Conservation (phyloP, 306 rosid genomes). For the Prinsepia uniflora region DNA sequence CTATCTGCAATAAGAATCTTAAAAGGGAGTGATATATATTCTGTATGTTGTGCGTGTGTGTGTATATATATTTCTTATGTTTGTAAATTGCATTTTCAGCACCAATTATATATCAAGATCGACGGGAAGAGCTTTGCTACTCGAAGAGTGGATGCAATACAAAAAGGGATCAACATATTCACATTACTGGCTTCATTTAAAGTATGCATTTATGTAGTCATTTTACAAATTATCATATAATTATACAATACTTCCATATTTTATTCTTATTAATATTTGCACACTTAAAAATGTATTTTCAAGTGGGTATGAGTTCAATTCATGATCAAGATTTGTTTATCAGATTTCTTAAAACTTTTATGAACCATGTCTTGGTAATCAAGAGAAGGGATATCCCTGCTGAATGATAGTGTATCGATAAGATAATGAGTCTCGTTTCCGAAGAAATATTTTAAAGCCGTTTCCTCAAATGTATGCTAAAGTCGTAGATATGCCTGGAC, state of each 20-base stretch:
- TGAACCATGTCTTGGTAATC: background rate
- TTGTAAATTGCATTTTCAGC: constrained; percentile 45
- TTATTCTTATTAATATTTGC: background rate
- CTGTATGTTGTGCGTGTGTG: background rate
- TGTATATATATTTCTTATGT: background rate
- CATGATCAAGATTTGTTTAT: background rate
- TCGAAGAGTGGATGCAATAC: constrained; percentile 89
- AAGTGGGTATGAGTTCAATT: background rate
- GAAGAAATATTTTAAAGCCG: constrained; percentile 2
- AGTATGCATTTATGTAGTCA: constrained; percentile 39
- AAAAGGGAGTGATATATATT: background rate
- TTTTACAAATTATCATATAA: constrained; percentile 9
- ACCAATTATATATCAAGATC: constrained; percentile 80
- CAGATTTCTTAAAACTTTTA: background rate
- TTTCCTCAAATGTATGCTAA: background rate
- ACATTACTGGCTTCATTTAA: constrained; percentile 86
- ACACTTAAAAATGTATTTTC: background rate
- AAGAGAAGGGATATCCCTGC: background rate
- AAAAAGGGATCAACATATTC: constrained; percentile 77
- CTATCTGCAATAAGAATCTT: constrained; percentile 9
- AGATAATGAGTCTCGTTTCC: background rate
- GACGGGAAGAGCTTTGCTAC: constrained; percentile 96
- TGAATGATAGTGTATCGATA: background rate
- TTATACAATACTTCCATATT: background rate
- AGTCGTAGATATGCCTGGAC: background rate